Base-by-base conservation (phyloP, 208 protist genomes). In the Crithidia brevicula region DNA sequence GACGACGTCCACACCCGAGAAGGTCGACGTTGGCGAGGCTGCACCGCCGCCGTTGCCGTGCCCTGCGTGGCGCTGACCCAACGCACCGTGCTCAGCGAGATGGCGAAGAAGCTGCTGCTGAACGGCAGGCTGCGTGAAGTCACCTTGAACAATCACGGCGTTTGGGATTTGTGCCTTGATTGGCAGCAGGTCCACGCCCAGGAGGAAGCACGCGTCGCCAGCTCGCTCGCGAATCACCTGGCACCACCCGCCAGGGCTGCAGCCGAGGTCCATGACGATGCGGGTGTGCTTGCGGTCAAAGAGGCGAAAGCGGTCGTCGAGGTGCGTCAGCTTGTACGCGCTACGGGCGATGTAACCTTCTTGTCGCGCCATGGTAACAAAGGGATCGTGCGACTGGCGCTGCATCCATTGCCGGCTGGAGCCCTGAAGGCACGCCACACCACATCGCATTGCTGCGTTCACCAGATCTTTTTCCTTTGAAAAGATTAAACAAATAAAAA, bases 221-320 rank as follows among this genome's bases (percentile, higher is more conserved):
- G 80, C 75, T 15, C 83, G 75, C 72, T 95, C 76, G 40, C 86
- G 86, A 16, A 91, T 81, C 28, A 95, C 86, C 65, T 95, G 89
- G 27, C 83, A 87, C 89, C 89, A 95, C 53, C 89, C 84, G 15
- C 89, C 89, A n/a, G 89, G 89, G 50, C 89, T 95, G 69, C 85
- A 91, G 36, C 89, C 89, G 22, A 95, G 79, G 69, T 95, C 89
- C 25, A 95, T 69, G 18, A 85, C 89, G 38, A 82, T 70, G 40
- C 79, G 74, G 28, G 82, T 91, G 25, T 78, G 45, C 18, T 47
- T 25, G 5, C 63, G 31, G 23, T 75, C 72, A 42, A 95, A 86
- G 51, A 95, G 76, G 20, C 56, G 62, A 52, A 87, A 91, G 43
- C 84, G 81, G 38, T 91, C 83, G 47, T 95, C 84, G 15, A 95